phyloP scores from a whole-genome alignment of 208 protist genomes.

The Angomonas ambiguus region DNA sequence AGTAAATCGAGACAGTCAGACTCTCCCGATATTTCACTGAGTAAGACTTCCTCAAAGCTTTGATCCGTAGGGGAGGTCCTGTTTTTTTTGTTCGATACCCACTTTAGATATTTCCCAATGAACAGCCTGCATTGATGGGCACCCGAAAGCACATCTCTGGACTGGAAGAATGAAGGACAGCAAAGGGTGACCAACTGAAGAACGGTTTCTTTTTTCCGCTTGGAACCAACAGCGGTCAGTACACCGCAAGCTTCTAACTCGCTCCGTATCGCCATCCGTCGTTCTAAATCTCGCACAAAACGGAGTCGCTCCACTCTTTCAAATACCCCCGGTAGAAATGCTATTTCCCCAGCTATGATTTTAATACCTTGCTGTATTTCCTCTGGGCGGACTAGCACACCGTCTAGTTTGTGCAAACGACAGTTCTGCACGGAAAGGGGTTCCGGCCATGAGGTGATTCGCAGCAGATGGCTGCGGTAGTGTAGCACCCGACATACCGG shows the following conservation, averaged over 20 bases:
- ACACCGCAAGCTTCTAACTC: constrained; percentile 54
- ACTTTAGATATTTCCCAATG: not conserved
- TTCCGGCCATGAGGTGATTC: constrained; percentile 71
- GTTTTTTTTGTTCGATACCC: not conserved
- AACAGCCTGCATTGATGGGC: not conserved
- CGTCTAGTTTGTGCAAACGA: constrained; percentile 72
- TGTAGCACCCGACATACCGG: constrained; percentile 70
- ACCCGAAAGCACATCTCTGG: not conserved
- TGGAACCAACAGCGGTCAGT: not conserved
- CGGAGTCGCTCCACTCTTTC: constrained; percentile 51
- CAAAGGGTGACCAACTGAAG: not conserved
- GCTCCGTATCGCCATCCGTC: constrained; percentile 35
- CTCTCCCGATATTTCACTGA: not conserved
- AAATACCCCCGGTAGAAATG: constrained; percentile 56
- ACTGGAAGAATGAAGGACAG: not conserved
- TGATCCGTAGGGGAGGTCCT: not conserved
- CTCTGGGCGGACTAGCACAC: constrained; percentile 21
- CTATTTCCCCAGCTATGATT: constrained; percentile 55
- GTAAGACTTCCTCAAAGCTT: not conserved
- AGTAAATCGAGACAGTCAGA: not conserved
- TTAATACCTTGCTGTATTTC: constrained; percentile 39
- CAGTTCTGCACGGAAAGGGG: constrained; percentile 25
- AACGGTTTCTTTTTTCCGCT: not conserved
- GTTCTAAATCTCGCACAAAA: constrained; percentile 51
- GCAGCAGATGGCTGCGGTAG: constrained; percentile 78